phyloP scores from a whole-genome alignment of 192 early-diverging fungal genomes.

The Coemansia sp. region DNA sequence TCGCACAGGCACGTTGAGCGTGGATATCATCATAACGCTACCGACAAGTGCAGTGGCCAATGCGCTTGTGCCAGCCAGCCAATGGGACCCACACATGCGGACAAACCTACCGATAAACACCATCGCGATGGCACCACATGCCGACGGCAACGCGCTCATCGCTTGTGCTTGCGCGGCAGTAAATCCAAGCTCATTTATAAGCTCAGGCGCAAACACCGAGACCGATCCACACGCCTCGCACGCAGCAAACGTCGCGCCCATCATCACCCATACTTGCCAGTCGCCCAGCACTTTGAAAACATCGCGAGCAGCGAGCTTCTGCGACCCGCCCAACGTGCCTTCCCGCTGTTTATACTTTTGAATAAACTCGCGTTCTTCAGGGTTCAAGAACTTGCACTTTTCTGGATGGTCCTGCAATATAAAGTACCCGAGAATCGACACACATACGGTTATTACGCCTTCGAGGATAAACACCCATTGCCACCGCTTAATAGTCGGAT shows the following conservation, averaged over 20 bases:
- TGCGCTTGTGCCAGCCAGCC: constrained; percentile 18
- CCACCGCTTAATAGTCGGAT: constrained; percentile 46
- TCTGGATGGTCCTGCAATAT: constrained; percentile 51
- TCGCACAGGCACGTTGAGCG: constrained; percentile 26
- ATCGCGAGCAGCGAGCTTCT: constrained; percentile 17
- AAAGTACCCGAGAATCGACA: constrained; percentile 32
- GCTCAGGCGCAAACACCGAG: constrained; percentile 41
- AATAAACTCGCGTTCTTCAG: constrained; percentile 42
- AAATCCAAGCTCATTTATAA: constrained; percentile 51
- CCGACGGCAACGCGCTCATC: constrained; percentile 44
- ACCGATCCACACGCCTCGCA: constrained; percentile 25
- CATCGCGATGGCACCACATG: constrained; percentile 34
- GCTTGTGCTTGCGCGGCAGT: constrained; percentile 37
- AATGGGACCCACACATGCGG: constrained; percentile 25
- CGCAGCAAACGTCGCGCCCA: constrained; percentile 23
- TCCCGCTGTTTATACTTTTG: constrained; percentile 27
- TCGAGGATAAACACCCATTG: constrained; percentile 56
- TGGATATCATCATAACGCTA: constrained; percentile 28
- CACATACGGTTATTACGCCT: constrained; percentile 36
- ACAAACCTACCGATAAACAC: constrained; percentile 20
- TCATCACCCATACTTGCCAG: constrained; percentile 53
- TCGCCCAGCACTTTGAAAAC: constrained; percentile 22
- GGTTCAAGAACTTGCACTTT: constrained; percentile 36
- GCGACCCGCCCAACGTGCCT: constrained; percentile 42
- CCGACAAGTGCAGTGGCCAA: constrained; percentile 11